Conservation (phyloP, 805 yeast species). For the Wickerhamomyces queroliae region DNA sequence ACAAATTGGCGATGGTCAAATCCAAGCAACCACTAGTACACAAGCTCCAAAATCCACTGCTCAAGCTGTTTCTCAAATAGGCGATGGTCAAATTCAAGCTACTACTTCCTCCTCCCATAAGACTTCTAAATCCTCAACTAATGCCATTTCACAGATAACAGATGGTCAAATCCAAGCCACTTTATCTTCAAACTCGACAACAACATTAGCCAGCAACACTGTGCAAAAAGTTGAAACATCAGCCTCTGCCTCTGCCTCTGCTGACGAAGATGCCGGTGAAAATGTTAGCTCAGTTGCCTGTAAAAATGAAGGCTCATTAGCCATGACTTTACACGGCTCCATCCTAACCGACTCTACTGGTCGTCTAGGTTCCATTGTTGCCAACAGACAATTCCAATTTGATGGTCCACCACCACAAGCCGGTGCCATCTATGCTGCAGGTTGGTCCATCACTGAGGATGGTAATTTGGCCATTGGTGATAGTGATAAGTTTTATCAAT, state of each 20-base stretch:
- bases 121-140: conserved; percentile 15
- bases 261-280: conserved; percentile 6
- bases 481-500: conserved; percentile 54
- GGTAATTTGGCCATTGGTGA: conserved; percentile 55
- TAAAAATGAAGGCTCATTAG: conserved; percentile 38
- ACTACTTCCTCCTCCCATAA: conserved; percentile 30
- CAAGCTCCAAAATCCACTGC: conserved; percentile 5
- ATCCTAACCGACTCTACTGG: conserved; percentile 48
- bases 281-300: conserved; percentile 31
- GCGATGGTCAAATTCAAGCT: conserved; percentile 53
- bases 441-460: conserved; percentile 48
- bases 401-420: conserved; percentile 81
- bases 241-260: conserved; percentile 14
- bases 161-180: conserved; percentile 51
- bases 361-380: conserved; percentile 68
- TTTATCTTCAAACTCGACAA: conserved; percentile 13
- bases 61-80: conserved; percentile 39
- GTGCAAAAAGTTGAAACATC: conserved; percentile 2
- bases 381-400: conserved; percentile 74
- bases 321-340: conserved; percentile 43
- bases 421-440: conserved; percentile 58
- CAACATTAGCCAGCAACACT: conserved; percentile 18
- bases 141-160: conserved; percentile 40
- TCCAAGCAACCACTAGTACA: conserved; percentile 14
- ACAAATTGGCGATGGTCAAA: conserved; percentile 27